Evolutionary conservation across 805 yeast genomes (phyloP), one percentile per base, ranked within the genome.

Genomic region (Ogataea saltuana): DNA sequence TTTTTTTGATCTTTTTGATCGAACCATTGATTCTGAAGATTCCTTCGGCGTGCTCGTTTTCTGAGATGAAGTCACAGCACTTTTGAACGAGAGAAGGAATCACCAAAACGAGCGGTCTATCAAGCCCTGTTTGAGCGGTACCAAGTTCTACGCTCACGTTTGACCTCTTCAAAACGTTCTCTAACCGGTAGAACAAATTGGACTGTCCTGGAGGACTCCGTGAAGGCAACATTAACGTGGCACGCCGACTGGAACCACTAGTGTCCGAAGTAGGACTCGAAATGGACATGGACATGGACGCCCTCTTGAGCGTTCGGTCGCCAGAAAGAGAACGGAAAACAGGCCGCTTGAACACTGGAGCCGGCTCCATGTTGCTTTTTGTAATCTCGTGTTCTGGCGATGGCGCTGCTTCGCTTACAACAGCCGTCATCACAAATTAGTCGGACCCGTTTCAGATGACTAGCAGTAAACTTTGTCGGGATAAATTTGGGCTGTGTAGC

Each of bases 1-100:
- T 51, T 16, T 42, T 31, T 37, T 59, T 62, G 25, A 65, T 58
- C 39, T 65, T 66, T 32, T 59, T 59, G 23, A 67, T 50, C 10
- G 67, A 56, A 6, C 69, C 68, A 45, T 65, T 66, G 44, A 67
- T 60, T 46, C 71, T 48, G 45, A 67, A 67, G n/a, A 66, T 52
- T 10, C 71, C 71, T 49, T 67, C 68, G 4, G 55, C 49, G 4
- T 58, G 59, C 1, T 51, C 59, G 30, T 50, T 44, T 1, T 39
- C 31, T 11, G 44, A 30, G 12, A 67, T 55, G 42, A 49, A 64
- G 17, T 53, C 36, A 39, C 68, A 61, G 45, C 69, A 64, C 44
- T 61, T 63, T 26, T 55, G 50, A 4, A 65, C 65, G 20, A 61
- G 20, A 2, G 57, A 49, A 9, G 71, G 71, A 11, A 65, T 51